These are phyloP conservation scores for Solanum chiquidenum DNA, from an alignment of 257 asterid species.

Conservation along the genomic window DNA sequence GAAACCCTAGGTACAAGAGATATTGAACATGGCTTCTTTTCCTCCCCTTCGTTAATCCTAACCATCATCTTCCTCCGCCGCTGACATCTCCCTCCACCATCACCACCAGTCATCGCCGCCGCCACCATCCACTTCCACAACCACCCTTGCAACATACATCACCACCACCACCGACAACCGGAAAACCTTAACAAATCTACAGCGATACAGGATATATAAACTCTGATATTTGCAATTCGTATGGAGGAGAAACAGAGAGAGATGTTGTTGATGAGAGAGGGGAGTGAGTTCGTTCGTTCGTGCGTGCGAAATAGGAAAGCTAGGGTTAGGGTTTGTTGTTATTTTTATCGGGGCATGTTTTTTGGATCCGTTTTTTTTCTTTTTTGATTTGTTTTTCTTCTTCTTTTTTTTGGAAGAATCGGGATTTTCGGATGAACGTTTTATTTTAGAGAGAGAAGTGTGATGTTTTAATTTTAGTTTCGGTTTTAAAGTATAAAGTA, in stretches of 20 bases:
- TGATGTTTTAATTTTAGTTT: background rate
- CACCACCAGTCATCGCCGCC: conserved; percentile 56
- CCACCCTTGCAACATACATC: conserved; percentile 25
- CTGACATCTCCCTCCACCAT: conserved; percentile 42
- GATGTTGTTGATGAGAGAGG: background rate
- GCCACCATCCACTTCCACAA: conserved; percentile 36
- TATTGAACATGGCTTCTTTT: conserved; percentile 38
- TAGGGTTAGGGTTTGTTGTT: conserved; percentile 4
- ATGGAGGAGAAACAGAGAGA: background rate
- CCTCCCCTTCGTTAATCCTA: conserved; percentile 19
- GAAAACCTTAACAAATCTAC: background rate
- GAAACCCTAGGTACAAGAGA: conserved; percentile 6
- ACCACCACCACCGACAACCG: background rate
- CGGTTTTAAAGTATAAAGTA: background rate
- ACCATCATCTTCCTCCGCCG: conserved; percentile 58
- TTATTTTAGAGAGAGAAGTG: background rate
- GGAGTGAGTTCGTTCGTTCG: background rate
- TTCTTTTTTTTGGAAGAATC: background rate
- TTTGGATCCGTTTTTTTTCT: background rate
- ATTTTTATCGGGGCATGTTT: background rate
- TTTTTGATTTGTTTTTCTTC: background rate
- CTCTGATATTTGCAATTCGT: background rate
- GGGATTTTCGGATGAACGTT: background rate
- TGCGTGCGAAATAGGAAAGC: background rate
- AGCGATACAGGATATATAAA: too few relatives aligned